Evolutionary conservation across 1,284 basidiomycete genomes (phyloP), one percentile per base, ranked within the genome.

Genomic region (Meripilus lineatus): DNA sequence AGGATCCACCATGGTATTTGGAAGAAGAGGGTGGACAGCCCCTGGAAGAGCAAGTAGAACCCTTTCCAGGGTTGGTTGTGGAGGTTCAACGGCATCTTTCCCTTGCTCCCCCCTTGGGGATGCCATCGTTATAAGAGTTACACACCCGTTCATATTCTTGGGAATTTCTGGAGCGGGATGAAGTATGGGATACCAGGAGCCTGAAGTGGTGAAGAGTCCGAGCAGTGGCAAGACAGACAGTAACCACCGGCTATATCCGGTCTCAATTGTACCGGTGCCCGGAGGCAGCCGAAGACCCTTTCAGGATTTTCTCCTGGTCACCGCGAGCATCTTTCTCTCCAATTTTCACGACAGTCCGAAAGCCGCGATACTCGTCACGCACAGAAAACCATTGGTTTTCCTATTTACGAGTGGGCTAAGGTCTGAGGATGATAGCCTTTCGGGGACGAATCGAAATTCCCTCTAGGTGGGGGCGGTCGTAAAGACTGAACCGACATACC

Each of bases 381-480:
- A 72, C 70, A 64, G 56, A 59, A 52, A 58, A 53, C 39, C 20
- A 18, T 14, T 33, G 46, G 50, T 45, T 43, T 65, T 59, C 59
- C 45, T 54, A 38, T 41, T 71, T 50, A 60, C 68, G 71, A 75
- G 74, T 67, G 72, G 75, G 72, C 64, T 65, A 77, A 75, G 74
- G 74, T 77, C 75, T 77, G 76, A 77, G 74, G 57, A 64, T 72
- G 59, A 45, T 51, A 64, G 59, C 69, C 71, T 64, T 58, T 65
- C 63, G 65, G 35, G 65, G 70, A 65, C 49, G 72, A 58, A 69
- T 66, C 71, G n/a, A n/a, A n/a, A n/a, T n/a, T n/a, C n/a, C n/a
- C n/a, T n/a, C n/a, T 74, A 61, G 65, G 64, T 32, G 74, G 65
- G 70, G n/a, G n/a, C n/a, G n/a, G n/a, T n/a, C n/a, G n/a, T n/a